Percentiles rank a stretch among this genome's conserved stretches.
Evolutionary conservation across 2,329 filamentous ascomycete genomes (phyloP).

Genomic region (Mariannaea sp.): DNA sequence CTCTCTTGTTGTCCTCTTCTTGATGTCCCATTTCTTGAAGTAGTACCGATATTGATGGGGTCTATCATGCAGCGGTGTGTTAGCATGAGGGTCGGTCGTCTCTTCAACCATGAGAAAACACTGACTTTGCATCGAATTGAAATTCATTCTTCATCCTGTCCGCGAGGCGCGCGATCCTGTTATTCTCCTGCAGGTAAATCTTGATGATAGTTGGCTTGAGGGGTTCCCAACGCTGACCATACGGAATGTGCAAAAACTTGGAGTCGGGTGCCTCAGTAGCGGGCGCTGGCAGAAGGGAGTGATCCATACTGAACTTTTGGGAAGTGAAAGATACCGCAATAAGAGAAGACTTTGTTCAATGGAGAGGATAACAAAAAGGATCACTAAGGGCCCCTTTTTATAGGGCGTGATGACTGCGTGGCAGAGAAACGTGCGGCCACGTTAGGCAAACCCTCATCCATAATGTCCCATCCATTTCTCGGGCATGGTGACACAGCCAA

Average conservation of each 20-base stretch:
- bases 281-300: too few species aligned
- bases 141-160: not conserved
- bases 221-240: not conserved
- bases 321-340: too few species aligned
- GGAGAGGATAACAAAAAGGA: too few species aligned
- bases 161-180: not conserved
- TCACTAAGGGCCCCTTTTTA: too few species aligned
- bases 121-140: not conserved
- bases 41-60: slow-evolving; percentile 2
- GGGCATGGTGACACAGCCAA: too few species aligned
- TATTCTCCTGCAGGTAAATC: not conserved
- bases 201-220: not conserved
- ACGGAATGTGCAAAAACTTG: not conserved
- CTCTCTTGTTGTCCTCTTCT: not conserved
- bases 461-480: too few species aligned
- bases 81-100: not conserved
- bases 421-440: too few species aligned
- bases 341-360: too few species aligned
- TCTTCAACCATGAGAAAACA: not conserved
- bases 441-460: too few species aligned
- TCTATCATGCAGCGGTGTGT: not conserved
- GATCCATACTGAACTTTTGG: too few species aligned
- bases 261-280: too few species aligned
- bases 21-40: slow-evolving; percentile 5
- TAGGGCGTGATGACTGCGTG: too few species aligned